Percentiles rank a stretch among this genome's conserved stretches.
These are phyloP conservation scores for Entelexis paramagnoliae DNA, from an alignment of 1,139 yeast genomes.

Conservation along the genomic window DNA sequence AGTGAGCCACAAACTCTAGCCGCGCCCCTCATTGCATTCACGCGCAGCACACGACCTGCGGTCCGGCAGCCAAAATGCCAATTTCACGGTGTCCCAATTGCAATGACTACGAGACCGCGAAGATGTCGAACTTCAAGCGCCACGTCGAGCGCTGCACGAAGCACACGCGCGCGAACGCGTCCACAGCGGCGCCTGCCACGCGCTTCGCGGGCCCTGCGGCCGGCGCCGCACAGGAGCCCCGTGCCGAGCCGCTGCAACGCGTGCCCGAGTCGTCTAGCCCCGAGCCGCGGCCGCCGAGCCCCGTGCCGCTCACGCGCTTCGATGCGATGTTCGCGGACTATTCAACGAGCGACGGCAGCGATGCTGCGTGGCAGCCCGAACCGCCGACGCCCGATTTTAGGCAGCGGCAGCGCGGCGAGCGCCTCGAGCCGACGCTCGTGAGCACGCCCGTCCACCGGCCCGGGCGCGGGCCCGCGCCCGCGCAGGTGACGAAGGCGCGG, in stretches of 20 bases:
- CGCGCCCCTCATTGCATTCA: not conserved
- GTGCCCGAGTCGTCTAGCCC: not conserved
- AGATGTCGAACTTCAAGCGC: constrained; percentile 8
- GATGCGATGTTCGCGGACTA: not conserved
- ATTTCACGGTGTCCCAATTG: not conserved
- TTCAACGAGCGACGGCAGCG: not conserved
- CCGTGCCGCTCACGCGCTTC: not conserved
- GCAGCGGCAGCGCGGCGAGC: not conserved
- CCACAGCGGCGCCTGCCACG: not conserved
- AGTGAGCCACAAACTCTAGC: not conserved
- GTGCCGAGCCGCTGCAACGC: not conserved
- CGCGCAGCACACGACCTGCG: no score
- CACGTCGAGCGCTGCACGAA: constrained; percentile 3
- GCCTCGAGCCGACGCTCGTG: not conserved
- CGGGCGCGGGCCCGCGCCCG: not conserved
- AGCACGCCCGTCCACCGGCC: not conserved
- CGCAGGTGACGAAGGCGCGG: not conserved
- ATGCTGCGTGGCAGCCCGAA: not conserved
- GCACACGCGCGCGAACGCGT: not conserved
- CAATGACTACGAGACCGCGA: constrained; percentile 1
- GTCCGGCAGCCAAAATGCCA: not conserved
- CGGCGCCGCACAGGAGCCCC: no score
- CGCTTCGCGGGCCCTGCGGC: not conserved
- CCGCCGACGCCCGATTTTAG: not conserved
- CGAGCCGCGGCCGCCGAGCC: not conserved